Conservation (phyloP, 352 stramenopile genomes). For the Phytophthora kernoviae region DNA sequence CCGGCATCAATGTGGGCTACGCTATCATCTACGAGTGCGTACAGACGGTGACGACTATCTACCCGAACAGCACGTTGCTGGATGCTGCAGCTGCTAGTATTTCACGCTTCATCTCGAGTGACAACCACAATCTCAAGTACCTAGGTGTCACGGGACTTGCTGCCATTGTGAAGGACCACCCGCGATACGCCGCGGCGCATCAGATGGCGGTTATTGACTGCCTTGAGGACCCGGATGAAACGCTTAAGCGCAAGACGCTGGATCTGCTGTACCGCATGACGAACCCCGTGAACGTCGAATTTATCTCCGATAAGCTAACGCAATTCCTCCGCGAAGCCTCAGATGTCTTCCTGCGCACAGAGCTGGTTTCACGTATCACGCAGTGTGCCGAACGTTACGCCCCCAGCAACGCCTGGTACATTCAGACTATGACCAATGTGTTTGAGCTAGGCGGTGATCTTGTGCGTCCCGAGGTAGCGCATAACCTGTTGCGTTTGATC, state of each 20-base stretch:
- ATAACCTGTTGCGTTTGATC: constrained; percentile 99
- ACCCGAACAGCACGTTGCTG: constrained; percentile 98
- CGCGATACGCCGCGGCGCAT: constrained; percentile 97
- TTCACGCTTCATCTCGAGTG: constrained; percentile 94
- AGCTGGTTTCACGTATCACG: constrained; percentile 97
- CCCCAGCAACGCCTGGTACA: constrained; percentile 99
- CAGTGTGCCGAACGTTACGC: constrained; percentile 97
- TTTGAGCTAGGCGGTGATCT: constrained; percentile 97
- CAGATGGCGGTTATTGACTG: constrained; percentile 99
- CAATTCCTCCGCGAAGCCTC: constrained; percentile 95
- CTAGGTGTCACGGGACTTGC: constrained; percentile 98
- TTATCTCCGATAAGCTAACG: constrained; percentile 99
- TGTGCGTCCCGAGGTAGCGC: constrained; percentile 96
- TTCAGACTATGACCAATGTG: constrained; percentile 97
- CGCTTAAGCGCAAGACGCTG: constrained; percentile 98
- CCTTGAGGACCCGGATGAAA: constrained; percentile 99
- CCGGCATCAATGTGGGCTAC: constrained; percentile 99
- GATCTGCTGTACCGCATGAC: constrained; percentile 98
- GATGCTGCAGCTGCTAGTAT: constrained; percentile 94
- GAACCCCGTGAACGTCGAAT: constrained; percentile 99
- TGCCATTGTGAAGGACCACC: constrained; percentile 96
- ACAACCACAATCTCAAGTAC: constrained; percentile 99
- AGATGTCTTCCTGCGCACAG: constrained; percentile 97
- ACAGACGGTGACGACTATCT: constrained; percentile 98
- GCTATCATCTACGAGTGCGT: constrained; percentile 99